These are phyloP conservation scores for Ceriops tagal DNA, from an alignment of 345 rosid species.

Conservation along the genomic window DNA sequence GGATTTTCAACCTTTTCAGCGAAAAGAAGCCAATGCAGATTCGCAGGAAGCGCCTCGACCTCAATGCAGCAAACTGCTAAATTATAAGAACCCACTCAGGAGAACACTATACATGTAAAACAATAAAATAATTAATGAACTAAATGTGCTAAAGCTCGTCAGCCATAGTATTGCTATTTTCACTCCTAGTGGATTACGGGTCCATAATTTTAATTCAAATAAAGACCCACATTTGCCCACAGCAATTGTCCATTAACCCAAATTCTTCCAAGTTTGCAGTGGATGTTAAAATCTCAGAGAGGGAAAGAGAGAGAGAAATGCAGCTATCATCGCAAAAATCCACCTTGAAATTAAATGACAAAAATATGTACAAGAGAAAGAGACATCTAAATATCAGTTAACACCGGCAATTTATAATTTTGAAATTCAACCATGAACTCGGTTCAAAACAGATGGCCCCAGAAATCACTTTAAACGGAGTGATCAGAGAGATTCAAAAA, in stretches of 20 bases:
- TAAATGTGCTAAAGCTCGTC: neutral
- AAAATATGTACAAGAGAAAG: neutral
- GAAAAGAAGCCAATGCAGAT: slow-evolving; percentile 21
- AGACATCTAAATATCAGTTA: slow-evolving; percentile 3
- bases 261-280: neutral
- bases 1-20: slow-evolving; percentile 9
- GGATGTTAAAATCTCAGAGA: neutral
- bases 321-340: neutral
- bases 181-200: neutral
- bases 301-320: neutral
- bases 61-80: slow-evolving; percentile 8
- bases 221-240: slow-evolving; percentile 6
- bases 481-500: slow-evolving; percentile 19
- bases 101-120: neutral
- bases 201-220: neutral
- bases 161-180: neutral
- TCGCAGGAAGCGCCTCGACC: slow-evolving; percentile 17
- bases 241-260: neutral
- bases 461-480: slow-evolving; percentile 6
- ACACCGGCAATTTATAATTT: slow-evolving; percentile 8
- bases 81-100: slow-evolving; percentile 2
- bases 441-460: slow-evolving; percentile 8
- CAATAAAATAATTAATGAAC: neutral
- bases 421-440: slow-evolving; percentile 10
- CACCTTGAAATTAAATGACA: neutral